phyloP scores from a whole-genome alignment of 148 eudicot genomes.

The Arctostaphylos glauca region DNA sequence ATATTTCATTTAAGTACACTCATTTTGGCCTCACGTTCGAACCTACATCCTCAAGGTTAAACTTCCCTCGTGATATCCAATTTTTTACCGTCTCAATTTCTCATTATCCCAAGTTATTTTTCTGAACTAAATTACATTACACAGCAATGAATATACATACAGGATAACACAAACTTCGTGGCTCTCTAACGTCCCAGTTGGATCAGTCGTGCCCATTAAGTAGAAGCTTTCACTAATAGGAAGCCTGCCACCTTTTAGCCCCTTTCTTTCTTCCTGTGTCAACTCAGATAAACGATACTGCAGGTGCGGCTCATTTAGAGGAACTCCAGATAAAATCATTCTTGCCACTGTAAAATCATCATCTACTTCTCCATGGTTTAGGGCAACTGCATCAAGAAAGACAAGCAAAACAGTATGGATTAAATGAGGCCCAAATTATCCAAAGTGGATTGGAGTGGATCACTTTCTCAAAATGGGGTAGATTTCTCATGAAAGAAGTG shows the following conservation, averaged over 20 bases:
- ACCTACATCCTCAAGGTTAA: neutral
- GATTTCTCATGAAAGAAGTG: neutral
- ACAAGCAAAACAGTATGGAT: neutral
- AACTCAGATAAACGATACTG: conserved; percentile 40
- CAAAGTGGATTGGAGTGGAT: neutral
- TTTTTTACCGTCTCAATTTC: neutral
- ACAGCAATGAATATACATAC: conserved; percentile 39
- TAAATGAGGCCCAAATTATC: neutral
- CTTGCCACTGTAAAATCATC: conserved; percentile 37
- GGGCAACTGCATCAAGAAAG: conserved; percentile 50
- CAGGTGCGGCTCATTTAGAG: conserved; percentile 73
- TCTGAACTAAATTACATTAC: neutral
- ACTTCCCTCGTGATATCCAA: neutral
- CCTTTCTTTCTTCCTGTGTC: conserved; percentile 45
- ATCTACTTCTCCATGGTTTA: conserved; percentile 45
- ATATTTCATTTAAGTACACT: neutral
- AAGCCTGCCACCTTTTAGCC: conserved; percentile 60
- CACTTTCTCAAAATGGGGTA: neutral
- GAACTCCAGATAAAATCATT: conserved; percentile 73
- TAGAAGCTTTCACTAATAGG: conserved; percentile 63
- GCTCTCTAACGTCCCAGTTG: conserved; percentile 51
- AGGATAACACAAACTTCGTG: conserved; percentile 82
- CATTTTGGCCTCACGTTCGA: neutral
- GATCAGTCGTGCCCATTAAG: conserved; percentile 92
- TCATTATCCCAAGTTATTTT: neutral